A percentile compares a stretch with the other conserved stretches of the same genome.
These are phyloP conservation scores for Hyaloscypha variabilis DNA, from an alignment of 495 filamentous ascomycete species.

Conservation along the genomic window DNA sequence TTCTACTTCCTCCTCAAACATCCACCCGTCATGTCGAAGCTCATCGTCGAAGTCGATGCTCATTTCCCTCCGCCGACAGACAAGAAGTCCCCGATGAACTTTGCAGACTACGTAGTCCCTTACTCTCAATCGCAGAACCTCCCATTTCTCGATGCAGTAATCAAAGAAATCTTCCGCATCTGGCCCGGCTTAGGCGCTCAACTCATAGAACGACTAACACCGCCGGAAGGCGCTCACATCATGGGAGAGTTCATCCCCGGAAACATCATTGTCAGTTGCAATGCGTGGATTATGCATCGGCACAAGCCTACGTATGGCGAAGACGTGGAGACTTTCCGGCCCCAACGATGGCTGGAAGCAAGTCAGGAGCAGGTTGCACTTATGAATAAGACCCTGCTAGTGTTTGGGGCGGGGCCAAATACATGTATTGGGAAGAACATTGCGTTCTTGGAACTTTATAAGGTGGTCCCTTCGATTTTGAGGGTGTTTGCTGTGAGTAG, in stretches of 20 bases:
- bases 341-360: conserved; percentile 52
- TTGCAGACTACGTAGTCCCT: conserved; percentile 1
- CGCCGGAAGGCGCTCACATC: conserved; percentile 32
- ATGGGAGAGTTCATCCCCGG: conserved; percentile 34
- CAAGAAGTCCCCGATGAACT: background rate
- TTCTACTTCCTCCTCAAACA: conserved; percentile 12
- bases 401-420: conserved; percentile 43
- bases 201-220: conserved; percentile 26
- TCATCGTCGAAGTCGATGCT: conserved; percentile 1
- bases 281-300: conserved; percentile 33
- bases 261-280: conserved; percentile 31
- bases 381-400: conserved; percentile 36
- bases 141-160: conserved; percentile 33
- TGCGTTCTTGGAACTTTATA: conserved; percentile 43
- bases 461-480: conserved; percentile 40
- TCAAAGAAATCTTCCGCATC: conserved; percentile 38
- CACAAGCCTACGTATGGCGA: conserved; percentile 51
- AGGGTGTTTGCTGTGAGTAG: too few species aligned
- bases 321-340: conserved; percentile 53
- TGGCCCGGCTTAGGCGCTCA: conserved; percentile 16
- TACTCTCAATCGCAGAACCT: conserved; percentile 5
- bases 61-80: background rate
- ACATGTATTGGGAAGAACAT: conserved; percentile 45
- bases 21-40: background rate
- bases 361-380: conserved; percentile 32